Evolutionary conservation across 2,329 filamentous ascomycete genomes (phyloP).

Genomic region (Monosporascus sp.): DNA sequence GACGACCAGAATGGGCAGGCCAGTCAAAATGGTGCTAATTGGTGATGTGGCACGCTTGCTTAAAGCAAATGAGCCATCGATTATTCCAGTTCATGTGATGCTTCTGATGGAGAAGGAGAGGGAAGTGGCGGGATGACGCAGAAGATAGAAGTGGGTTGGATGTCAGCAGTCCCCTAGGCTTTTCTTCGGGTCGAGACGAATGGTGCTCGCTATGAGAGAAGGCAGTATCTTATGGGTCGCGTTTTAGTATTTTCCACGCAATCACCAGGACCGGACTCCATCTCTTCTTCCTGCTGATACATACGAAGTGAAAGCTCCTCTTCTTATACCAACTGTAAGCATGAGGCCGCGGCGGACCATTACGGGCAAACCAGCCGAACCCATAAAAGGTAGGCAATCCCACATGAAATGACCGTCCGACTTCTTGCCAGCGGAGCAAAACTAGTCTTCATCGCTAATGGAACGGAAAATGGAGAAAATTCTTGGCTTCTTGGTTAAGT

Average conservation of each 20-base stretch:
- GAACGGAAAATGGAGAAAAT: conserved; percentile 26
- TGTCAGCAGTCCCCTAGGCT: conserved; percentile 26
- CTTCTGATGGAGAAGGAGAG: not conserved
- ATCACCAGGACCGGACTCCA: conserved; percentile 64
- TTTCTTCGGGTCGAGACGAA: conserved; percentile 42
- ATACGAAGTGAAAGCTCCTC: conserved; percentile 52
- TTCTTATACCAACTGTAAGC: conserved; percentile 92
- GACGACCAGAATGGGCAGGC: not conserved
- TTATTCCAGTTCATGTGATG: not conserved
- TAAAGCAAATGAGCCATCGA: not conserved
- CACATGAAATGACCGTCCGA: conserved; percentile 58
- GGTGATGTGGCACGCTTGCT: not conserved
- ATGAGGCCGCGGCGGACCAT: conserved; percentile 79
- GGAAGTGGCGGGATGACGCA: not conserved
- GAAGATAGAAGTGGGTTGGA: conserved; percentile 3
- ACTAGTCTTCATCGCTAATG: conserved; percentile 9
- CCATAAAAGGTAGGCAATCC: conserved; percentile 34
- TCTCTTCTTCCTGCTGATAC: conserved; percentile 25
- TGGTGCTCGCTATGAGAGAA: conserved; percentile 48
- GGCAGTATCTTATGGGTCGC: conserved; percentile 83
- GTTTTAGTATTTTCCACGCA: conserved; percentile 84
- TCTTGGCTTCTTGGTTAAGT: conserved; percentile 33
- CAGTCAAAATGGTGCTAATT: not conserved
- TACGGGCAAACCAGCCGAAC: conserved; percentile 62
- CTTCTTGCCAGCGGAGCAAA: conserved; percentile 79